Base-by-base conservation (phyloP, 2,329 filamentous ascomycete genomes). In the Alternaria rosae region DNA sequence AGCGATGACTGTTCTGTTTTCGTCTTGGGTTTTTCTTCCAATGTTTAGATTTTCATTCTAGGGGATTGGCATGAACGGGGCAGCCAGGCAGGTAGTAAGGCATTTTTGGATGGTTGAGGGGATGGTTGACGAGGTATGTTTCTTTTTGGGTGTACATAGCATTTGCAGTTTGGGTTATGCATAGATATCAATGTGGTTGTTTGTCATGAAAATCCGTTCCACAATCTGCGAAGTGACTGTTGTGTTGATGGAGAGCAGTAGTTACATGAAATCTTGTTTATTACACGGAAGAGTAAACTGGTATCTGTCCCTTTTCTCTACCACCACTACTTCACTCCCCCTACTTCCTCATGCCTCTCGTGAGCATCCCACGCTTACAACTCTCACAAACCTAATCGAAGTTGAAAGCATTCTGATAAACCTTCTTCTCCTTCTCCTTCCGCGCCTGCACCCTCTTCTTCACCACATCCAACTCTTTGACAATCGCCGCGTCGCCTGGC, bases 391-490 rank as follows among this genome's bases (percentile, higher is more conserved):
- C 25, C 28, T 51, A 59, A 6, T 59, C 55, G 59, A 79, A 78
- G 64, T 78, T 73, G 77, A 98, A 98, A 82, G 96, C 95, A 83
- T 97, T 98, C 83, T 91, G 92, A 79, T 94, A 97, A 6, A 90
- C 91, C 71, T 92, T 92, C 87, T 94, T 96, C 85, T 97, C 92
- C 87, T 94, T 97, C 78, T 91, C 91, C 65, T 88, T 86, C 64
- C 91, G 87, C 60, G 90, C 91, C 11, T 88, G 85, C 25, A 91
- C 87, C 72, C 86, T 88, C 83, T 90, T 90, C 87, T 94, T 97
- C 54, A 95, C 89, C n/a, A 85, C 82, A 17, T 87, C 85, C 57
- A 96, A 85, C 82, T 97, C 93, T 72, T 88, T 91, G 63, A 84
- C 80, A 67, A 98, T 88, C 48, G 88, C 91, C 0, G 86, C 87